These are phyloP conservation scores for Litsea cubeba DNA, from an alignment of 164 flowering plant species.

Conservation along the genomic window DNA sequence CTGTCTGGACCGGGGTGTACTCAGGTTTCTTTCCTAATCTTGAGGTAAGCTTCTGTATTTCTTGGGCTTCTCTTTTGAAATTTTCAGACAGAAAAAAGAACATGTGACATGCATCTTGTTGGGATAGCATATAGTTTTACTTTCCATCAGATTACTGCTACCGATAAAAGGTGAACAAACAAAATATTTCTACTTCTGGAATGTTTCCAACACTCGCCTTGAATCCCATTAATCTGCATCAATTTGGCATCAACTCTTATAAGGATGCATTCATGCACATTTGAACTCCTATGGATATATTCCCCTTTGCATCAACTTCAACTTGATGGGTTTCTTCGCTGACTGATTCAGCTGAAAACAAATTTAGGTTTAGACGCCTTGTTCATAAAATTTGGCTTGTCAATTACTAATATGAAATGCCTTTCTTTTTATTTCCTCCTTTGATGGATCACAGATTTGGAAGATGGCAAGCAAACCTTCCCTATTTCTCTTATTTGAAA, in stretches of 20 bases:
- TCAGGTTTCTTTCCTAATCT: constrained; percentile 38
- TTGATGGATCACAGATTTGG: neutral
- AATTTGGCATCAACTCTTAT: neutral
- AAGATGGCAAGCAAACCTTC: too few species aligned
- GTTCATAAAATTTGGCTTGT: neutral
- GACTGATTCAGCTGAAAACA: neutral
- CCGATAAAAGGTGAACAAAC: neutral
- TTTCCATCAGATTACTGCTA: neutral
- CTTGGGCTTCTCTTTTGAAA: neutral
- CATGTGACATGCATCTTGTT: neutral
- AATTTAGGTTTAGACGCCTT: neutral
- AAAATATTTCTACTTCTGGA: too few species aligned
- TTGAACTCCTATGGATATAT: neutral
- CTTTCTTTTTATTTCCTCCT: too few species aligned
- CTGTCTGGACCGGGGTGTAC: constrained; percentile 31
- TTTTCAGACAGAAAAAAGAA: neutral
- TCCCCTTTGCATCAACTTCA: too few species aligned
- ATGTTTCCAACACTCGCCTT: neutral
- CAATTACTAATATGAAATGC: neutral
- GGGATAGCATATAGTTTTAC: neutral
- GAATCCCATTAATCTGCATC: neutral
- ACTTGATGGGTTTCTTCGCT: neutral
- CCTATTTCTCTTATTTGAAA: too few species aligned
- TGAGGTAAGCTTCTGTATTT: constrained; percentile 36
- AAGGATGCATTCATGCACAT: neutral